Evolutionary conservation across 352 stramenopile species (phyloP), one percentile per base, ranked within the genome.

Genomic region (Phytophthora syringae): DNA sequence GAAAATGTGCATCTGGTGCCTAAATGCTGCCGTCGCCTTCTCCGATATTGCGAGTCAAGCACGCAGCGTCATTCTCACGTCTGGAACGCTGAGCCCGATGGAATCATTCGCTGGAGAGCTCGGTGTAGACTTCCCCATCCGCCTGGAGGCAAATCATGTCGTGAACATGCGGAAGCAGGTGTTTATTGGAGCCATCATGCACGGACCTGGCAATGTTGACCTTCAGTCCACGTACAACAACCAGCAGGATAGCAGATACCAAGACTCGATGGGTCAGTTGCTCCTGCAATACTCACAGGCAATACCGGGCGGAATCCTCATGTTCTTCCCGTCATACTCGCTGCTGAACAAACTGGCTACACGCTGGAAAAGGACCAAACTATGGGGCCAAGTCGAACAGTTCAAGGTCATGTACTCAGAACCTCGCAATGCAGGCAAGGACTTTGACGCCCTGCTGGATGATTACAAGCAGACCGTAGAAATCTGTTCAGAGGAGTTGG

Each of bases 161-260:
- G 85, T 96, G 7, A 89, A 95, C 43, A 94, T 96, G 75, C 79
- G 80, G n/a, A 88, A 87, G 25, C 89, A 96, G 52, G 88, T 96
- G 9, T 90, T 94, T 28, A 79, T 92, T 34, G 85, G 85, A 12
- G 65, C 80, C 1, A 67, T 96, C 5, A 88, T 94, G 80, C 73
- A 87, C 36, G 86, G 84, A 0, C 84, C 77, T 6, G 79, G 82
- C 1, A 74, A 73, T 5, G 82, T 95, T 12, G 79, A 94, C 59
- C 65, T 96, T 7, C 89, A 81, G 28, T 83, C 84, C 1, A 92
- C 82, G 12, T 96, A 88, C 67, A 80, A 83, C 28, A 95, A 96
- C 55, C 86, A 94, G 43, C 83, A 95, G 60, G 80, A 88, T 52
- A 80, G 86, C 9, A 64, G 62, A 36, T 96, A 95, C 48, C 86